Evolutionary conservation across 805 yeast species (phyloP).

Genomic region (Suhomyces tanzawaensis): DNA sequence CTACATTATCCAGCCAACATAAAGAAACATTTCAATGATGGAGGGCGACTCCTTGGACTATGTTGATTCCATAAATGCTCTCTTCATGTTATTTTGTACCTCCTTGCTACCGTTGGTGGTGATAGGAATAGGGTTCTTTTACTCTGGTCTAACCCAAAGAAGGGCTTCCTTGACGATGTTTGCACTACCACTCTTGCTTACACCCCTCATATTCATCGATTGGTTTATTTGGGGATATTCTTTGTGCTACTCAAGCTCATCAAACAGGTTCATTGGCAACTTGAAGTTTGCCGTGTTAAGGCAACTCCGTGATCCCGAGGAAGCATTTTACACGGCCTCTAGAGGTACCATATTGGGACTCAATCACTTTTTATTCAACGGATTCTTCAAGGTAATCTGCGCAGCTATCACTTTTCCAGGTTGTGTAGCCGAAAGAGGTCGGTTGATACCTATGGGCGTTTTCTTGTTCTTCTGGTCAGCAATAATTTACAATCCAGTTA

Average conservation of each 20-base stretch:
- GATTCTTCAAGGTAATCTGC: conserved; percentile 37
- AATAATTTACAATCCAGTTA: conserved; percentile 42
- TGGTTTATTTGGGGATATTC: conserved; percentile 49
- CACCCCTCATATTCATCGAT: conserved; percentile 34
- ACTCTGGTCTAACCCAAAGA: conserved; percentile 43
- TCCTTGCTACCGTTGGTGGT: conserved; percentile 29
- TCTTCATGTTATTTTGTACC: conserved; percentile 38
- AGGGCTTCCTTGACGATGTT: conserved; percentile 41
- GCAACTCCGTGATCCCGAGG: conserved; percentile 19
- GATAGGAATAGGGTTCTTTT: conserved; percentile 38
- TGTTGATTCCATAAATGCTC: conserved; percentile 18
- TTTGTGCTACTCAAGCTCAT: conserved; percentile 34
- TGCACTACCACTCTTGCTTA: conserved; percentile 31
- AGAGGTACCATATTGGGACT: conserved; percentile 38
- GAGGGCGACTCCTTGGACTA: conserved; percentile 6
- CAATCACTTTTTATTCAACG: conserved; percentile 40
- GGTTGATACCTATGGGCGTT: conserved; percentile 40
- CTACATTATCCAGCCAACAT: too few species aligned
- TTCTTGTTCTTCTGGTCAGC: conserved; percentile 40
- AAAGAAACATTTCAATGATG: too few species aligned
- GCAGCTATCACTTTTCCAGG: conserved; percentile 44
- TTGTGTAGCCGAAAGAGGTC: conserved; percentile 43
- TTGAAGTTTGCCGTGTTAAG: conserved; percentile 15
- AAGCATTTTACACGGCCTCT: conserved; percentile 28
- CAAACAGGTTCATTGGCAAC: conserved; percentile 29